Evolutionary conservation across 805 yeast species (phyloP), one percentile per base, ranked within the genome.

Genomic region (Wickerhamomyces chambardii): DNA sequence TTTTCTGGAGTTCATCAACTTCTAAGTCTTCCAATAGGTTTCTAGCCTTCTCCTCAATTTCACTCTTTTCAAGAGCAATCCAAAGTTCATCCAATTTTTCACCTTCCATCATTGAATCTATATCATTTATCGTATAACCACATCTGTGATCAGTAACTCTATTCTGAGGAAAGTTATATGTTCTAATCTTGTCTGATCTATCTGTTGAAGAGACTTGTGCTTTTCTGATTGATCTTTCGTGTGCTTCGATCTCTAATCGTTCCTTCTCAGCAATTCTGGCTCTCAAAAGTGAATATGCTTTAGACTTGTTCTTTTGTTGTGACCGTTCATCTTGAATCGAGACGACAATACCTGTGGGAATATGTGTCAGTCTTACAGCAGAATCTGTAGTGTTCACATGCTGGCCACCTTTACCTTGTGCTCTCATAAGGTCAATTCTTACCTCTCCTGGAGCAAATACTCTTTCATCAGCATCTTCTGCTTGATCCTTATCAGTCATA

Each of bases 351-450:
- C 97, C 97, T 0, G 95, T 78, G 5, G 97, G 97, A 14, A 83
- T 64, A 60, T 92, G 98, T 2, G 90, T 86, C 19, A 92, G 62
- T 47, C 98, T 69, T 12, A 92, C 97, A 0, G 98, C 98, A 2
- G 96, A 86, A 53, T 90, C 97, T 0, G 97, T 92, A 12, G 95
- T 90, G 53, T 90, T 90, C 27, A 90, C 98, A 53, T 90, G 97
- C 62, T 90, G 98, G 0, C 98, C 98, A 37, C 98, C 98, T 43
- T 92, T 82, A 4, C 98, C 98, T 37, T 95, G 78, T 1, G 97
- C 85, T 46, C 98, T 69, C 95, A 90, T 92, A n/a, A 92, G 87
- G 54, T 92, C 98, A 4, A 92, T 77, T 37, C 96, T 70, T 17
- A 92, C 77, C 48, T 92, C 98, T 3, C 84, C 95, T 0, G 89